phyloP scores from a whole-genome alignment of 2,329 filamentous ascomycete species.

The Basipetospora chlamydospora region DNA sequence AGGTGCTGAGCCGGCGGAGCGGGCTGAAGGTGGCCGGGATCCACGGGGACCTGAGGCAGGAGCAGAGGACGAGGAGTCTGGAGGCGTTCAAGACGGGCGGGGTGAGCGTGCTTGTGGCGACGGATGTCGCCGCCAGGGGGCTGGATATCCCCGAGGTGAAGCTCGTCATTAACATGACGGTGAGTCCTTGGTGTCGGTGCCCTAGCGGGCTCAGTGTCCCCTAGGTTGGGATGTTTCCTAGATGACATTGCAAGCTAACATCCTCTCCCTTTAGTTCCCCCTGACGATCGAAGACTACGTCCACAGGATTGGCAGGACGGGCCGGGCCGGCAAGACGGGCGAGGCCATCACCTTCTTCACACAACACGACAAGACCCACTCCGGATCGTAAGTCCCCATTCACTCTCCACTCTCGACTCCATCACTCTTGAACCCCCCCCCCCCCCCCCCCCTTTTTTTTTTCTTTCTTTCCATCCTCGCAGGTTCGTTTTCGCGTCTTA shows the following conservation, averaged over 20 bases:
- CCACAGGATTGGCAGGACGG: constrained; percentile 89
- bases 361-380: constrained; percentile 82
- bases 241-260: neutral
- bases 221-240: neutral
- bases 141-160: constrained; percentile 93
- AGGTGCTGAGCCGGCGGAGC: constrained; percentile 60
- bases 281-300: constrained; percentile 96
- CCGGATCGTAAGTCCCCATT: constrained; percentile 56
- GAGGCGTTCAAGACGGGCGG: constrained; percentile 80
- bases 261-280: constrained; percentile 46
- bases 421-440: no score
- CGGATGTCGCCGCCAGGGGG: constrained; percentile 87
- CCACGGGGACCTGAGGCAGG: constrained; percentile 82
- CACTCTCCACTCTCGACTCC: no score
- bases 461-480: neutral
- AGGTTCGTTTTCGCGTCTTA: no score
- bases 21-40: constrained; percentile 81
- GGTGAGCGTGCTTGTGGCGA: constrained; percentile 79
- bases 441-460: neutral
- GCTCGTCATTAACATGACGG: constrained; percentile 82
- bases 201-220: no score
- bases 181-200: constrained; percentile 20
- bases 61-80: constrained; percentile 73
- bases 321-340: constrained; percentile 79
- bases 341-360: constrained; percentile 90